Percentiles rank a stretch among this genome's conserved stretches.
Evolutionary conservation across 257 asterid species (phyloP).

Genomic region (Solanum sparsipilum): DNA sequence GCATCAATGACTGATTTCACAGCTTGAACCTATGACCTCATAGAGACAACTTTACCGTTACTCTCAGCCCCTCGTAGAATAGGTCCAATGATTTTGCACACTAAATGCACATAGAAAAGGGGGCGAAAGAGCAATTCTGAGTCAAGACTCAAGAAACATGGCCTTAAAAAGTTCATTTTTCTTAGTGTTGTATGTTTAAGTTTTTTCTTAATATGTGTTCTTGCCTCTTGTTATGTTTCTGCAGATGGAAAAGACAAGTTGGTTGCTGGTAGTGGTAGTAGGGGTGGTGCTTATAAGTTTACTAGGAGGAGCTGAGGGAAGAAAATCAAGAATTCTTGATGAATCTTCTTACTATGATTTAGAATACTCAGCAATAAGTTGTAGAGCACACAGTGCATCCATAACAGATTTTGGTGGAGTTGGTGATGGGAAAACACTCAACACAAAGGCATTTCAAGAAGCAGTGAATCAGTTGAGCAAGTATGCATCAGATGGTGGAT

Average conservation of each 20-base stretch:
- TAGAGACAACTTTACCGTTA: background rate
- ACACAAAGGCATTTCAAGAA: slow-evolving; percentile 20
- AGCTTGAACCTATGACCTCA: background rate
- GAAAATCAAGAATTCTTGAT: slow-evolving; percentile 2
- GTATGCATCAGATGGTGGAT: slow-evolving; percentile 17
- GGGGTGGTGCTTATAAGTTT: background rate
- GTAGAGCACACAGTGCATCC: slow-evolving; percentile 11
- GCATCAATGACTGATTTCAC: background rate
- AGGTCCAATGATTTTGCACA: background rate
- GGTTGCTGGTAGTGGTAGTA: background rate
- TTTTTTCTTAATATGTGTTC: background rate
- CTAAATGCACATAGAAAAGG: background rate
- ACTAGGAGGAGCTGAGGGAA: background rate
- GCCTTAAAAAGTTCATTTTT: background rate
- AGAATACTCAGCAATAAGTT: slow-evolving; percentile 13
- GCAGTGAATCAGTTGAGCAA: slow-evolving; percentile 11
- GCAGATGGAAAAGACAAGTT: slow-evolving; percentile 1
- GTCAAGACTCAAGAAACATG: background rate
- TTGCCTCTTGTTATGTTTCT: background rate
- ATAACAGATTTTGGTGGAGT: slow-evolving; percentile 24
- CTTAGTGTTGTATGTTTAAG: background rate
- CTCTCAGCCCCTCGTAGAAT: background rate
- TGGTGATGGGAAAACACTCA: slow-evolving; percentile 21
- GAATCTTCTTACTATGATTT: slow-evolving; percentile 1
- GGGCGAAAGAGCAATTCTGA: background rate